A percentile compares a stretch with the other conserved stretches of the same genome.
phyloP scores from a whole-genome alignment of 176 grass and related monocot species.

The Oryza glaberrima region DNA sequence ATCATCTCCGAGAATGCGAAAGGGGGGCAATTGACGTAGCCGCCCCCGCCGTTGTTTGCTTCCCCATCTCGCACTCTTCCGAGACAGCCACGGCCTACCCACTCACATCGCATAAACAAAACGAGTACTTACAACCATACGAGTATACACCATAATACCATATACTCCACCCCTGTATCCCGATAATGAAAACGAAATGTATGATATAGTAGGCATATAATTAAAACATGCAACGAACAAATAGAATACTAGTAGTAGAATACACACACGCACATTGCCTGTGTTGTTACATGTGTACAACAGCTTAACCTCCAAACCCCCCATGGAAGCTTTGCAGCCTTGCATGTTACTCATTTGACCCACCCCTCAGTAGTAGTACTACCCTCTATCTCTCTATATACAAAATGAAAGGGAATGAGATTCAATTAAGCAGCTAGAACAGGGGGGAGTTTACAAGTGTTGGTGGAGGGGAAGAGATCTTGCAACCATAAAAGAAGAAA shows the following conservation, averaged over 20 bases:
- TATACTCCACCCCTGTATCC: neutral
- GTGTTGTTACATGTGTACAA: constrained; percentile 36
- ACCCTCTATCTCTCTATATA: constrained; percentile 16
- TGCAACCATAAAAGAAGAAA: constrained; percentile 62
- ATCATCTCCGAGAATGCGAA: constrained; percentile 9
- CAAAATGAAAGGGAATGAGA: constrained; percentile 18
- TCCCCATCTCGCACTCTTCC: constrained; percentile 37
- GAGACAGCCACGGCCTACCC: constrained; percentile 38
- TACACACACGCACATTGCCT: constrained; percentile 15
- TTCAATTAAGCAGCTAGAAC: constrained; percentile 26
- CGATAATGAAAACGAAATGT: neutral
- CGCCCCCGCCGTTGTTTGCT: constrained; percentile 39
- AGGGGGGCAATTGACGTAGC: neutral
- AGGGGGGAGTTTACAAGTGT: constrained; percentile 36
- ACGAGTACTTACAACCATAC: constrained; percentile 23
- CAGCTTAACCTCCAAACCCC: constrained; percentile 47
- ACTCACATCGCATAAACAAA: constrained; percentile 28
- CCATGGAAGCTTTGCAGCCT: constrained; percentile 43
- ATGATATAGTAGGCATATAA: neutral
- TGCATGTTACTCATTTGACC: constrained; percentile 74
- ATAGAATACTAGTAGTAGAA: neutral
- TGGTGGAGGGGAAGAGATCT: constrained; percentile 46
- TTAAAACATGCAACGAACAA: constrained; percentile 39
- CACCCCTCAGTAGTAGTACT: constrained; percentile 10
- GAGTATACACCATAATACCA: neutral